phyloP scores from a whole-genome alignment of 208 protist genomes.

The Phytomonas sp. region DNA sequence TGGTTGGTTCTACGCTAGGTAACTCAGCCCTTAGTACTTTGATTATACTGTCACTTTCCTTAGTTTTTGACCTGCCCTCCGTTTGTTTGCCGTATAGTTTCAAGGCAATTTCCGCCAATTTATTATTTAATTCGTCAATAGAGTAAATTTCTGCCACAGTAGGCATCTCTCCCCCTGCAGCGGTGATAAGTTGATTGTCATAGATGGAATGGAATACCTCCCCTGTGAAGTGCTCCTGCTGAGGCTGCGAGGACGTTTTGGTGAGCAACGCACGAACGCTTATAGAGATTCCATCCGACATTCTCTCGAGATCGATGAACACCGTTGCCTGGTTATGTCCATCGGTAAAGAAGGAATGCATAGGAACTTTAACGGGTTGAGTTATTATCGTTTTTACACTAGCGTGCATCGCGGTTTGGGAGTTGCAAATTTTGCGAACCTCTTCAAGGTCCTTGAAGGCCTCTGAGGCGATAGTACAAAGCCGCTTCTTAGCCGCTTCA shows the following conservation, averaged over 20 bases:
- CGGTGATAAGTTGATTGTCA: not conserved
- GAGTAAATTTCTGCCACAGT: conserved; percentile 18
- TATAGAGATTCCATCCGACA: conserved; percentile 18
- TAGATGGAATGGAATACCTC: conserved; percentile 20
- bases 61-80: not conserved
- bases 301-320: conserved; percentile 22
- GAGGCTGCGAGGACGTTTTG: conserved; percentile 20
- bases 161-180: conserved; percentile 8
- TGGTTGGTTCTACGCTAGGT: not conserved
- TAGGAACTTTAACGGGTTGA: conserved; percentile 14
- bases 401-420: not conserved
- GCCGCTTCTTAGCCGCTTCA: conserved; percentile 21
- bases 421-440: conserved; percentile 20
- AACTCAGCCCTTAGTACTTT: not conserved
- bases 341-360: conserved; percentile 28
- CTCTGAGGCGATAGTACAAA: conserved; percentile 26
- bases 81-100: conserved; percentile 10
- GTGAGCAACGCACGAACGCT: conserved; percentile 31
- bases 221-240: conserved; percentile 40
- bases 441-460: conserved; percentile 20
- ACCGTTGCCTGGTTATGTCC: conserved; percentile 24
- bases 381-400: not conserved
- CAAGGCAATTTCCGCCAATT: conserved; percentile 13
- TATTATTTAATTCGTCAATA: conserved; percentile 22
- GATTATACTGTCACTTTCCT: not conserved